Base-by-base conservation (phyloP, 2,329 filamentous ascomycete species). In the Sphaerulina musiva region DNA sequence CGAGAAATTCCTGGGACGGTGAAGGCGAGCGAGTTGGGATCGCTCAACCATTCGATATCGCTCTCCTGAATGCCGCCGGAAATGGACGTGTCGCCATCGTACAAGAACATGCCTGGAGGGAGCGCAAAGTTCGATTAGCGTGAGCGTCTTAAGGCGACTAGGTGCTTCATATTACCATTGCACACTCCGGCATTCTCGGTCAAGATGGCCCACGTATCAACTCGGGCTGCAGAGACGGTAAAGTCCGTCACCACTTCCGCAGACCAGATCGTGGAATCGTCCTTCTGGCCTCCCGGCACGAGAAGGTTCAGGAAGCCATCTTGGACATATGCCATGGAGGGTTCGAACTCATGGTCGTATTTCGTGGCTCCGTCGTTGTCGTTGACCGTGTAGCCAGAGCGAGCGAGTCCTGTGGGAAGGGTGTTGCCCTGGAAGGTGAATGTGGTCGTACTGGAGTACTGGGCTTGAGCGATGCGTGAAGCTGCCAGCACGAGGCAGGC, bases 31-130 rank as follows among this genome's bases (percentile, higher is more conserved):
- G 60, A 58, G 23, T 53, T 48, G 3, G 59, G 50, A 38, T 61
- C 55, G 42, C 52, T 58, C 14, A 62, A 48, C 53, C 60, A 62
- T 56, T 63, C 61, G 40, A 62, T 63, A 31, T 62, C 59, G 20
- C 44, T 50, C 42, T 63, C 61, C 14, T 63, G 59, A 12, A 49
- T 9, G 11, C 47, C 47, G 9, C 47, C 47, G 14, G 47, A 49
- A 23, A 49, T 41, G 11, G 47, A 41, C 20, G 42, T 59, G 40
- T 62, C 59, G 48, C 42, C 46, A 12, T 51, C 40, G 54, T 62
- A 60, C 3, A 59, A 54, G 50, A 63, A 63, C 34, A 60, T 60
- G 31, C 59, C 59, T 60, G 40, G 23, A 17, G 4, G 40, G 2
- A 20, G 20, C 20, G 20, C 20, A 3, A 8, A 17, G 14, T 17